Conservation (phyloP, 2,329 filamentous ascomycete genomes). For the Ascochyta viciae-villosae region DNA sequence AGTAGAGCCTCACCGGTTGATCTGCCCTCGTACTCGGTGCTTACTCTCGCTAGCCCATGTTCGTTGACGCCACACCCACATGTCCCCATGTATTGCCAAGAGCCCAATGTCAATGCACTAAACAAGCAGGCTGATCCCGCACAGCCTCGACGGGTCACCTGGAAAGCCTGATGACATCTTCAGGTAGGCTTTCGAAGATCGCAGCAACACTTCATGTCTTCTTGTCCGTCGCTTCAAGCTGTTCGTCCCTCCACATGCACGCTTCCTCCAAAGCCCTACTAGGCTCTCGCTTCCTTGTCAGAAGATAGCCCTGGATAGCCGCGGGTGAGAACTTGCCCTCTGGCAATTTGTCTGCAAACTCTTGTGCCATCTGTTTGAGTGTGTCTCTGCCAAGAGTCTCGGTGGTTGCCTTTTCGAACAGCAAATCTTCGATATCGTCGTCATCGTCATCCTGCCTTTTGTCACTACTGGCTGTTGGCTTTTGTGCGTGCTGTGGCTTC, state of each 20-base stretch:
- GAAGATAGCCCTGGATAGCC: constrained; percentile 61
- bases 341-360: constrained; percentile 57
- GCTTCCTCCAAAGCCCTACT: constrained; percentile 53
- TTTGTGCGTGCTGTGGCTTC: neutral
- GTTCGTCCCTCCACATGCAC: constrained; percentile 49
- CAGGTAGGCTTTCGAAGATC: neutral
- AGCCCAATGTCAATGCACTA: neutral
- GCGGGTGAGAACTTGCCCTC: constrained; percentile 59
- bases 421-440: constrained; percentile 18
- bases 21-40: neutral
- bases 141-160: neutral
- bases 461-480: neutral
- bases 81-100: constrained; percentile 8
- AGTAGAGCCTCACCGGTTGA: neutral
- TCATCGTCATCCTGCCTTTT: neutral
- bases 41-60: constrained; percentile 8
- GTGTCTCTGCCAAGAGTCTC: constrained; percentile 30
- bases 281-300: constrained; percentile 59
- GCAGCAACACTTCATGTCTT: neutral
- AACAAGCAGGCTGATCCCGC: neutral
- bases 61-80: constrained; percentile 1
- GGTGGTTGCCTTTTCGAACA: constrained; percentile 12
- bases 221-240: neutral
- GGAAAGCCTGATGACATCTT: constrained; percentile 1
- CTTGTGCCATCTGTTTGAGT: constrained; percentile 51